A percentile compares a stretch with the other conserved stretches of the same genome.
phyloP scores from a whole-genome alignment of 2,329 filamentous ascomycete species.

The Alternaria gansuensis region DNA sequence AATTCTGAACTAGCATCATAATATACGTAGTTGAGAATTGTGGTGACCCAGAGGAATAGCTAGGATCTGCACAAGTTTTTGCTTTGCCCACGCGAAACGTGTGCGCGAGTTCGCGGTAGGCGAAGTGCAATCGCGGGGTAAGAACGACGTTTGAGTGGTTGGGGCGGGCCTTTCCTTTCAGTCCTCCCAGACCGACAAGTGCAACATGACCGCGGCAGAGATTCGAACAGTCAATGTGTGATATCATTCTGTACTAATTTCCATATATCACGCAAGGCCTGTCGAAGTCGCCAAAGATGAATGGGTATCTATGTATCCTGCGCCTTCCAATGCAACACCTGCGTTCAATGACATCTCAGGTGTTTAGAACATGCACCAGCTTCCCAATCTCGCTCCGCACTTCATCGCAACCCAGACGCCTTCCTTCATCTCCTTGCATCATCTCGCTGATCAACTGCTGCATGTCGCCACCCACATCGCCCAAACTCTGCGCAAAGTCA shows the following conservation, averaged over 20 bases:
- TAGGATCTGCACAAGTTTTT: too few species aligned
- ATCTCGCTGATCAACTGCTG: constrained; percentile 44
- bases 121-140: not conserved
- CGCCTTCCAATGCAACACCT: constrained; percentile 1
- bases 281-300: not conserved
- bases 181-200: too few species aligned
- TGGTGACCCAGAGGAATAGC: accelerated
- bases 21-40: not conserved
- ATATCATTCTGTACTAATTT: not conserved
- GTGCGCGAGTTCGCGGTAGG: not conserved
- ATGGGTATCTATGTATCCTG: constrained; percentile 1
- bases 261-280: not conserved
- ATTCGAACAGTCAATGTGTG: not conserved
- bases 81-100: too few species aligned
- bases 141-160: not conserved
- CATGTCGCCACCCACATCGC: constrained; percentile 32
- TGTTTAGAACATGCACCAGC: constrained; percentile 31
- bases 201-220: not conserved
- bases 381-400: constrained; percentile 36
- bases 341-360: not conserved
- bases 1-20: constrained; percentile 3
- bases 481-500: constrained; percentile 37
- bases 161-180: not conserved
- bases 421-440: constrained; percentile 43
- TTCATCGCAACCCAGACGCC: constrained; percentile 44